phyloP scores from a whole-genome alignment of 306 rosid species.

The Vigna nakashimae region DNA sequence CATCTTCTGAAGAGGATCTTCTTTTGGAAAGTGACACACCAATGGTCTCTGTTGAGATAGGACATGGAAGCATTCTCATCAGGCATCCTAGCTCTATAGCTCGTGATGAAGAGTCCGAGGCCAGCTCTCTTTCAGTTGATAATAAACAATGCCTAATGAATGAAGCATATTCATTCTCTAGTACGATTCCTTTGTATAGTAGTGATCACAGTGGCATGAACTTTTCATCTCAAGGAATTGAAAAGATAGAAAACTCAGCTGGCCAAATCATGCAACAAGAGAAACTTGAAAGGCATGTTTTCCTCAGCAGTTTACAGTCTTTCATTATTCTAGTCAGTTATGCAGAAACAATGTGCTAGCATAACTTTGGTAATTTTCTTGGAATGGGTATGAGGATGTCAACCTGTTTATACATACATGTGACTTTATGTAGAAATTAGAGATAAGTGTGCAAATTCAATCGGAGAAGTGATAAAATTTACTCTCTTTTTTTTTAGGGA shows the following conservation, averaged over 20 bases:
- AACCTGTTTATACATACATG: conserved; percentile 1
- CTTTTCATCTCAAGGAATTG: conserved; percentile 54
- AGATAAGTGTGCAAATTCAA: conserved; percentile 30
- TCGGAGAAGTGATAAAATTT: conserved; percentile 36
- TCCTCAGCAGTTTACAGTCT: conserved; percentile 34
- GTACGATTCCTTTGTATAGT: conserved; percentile 51
- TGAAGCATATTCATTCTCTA: conserved; percentile 75
- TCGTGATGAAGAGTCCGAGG: conserved; percentile 97
- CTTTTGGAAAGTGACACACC: conserved; percentile 95
- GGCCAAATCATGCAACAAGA: conserved; percentile 65
- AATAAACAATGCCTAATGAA: conserved; percentile 65
- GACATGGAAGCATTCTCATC: conserved; percentile 98
- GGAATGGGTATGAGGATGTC: conserved; percentile 6
- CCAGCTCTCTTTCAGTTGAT: conserved; percentile 95
- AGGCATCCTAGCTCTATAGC: conserved; percentile 88
- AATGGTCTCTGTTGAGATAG: conserved; percentile 99
- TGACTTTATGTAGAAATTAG: conserved; percentile 18
- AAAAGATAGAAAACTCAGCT: conserved; percentile 54
- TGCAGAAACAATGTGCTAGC: conserved; percentile 14
- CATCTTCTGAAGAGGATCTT: conserved; percentile 90
- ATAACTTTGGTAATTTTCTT: conserved; percentile 10
- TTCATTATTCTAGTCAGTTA: conserved; percentile 22
- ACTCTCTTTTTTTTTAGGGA: conserved; percentile 61
- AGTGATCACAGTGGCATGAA: conserved; percentile 55
- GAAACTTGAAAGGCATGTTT: conserved; percentile 59